phyloP scores from a whole-genome alignment of 179 eudicot species.

The Gypsophila paniculata region DNA sequence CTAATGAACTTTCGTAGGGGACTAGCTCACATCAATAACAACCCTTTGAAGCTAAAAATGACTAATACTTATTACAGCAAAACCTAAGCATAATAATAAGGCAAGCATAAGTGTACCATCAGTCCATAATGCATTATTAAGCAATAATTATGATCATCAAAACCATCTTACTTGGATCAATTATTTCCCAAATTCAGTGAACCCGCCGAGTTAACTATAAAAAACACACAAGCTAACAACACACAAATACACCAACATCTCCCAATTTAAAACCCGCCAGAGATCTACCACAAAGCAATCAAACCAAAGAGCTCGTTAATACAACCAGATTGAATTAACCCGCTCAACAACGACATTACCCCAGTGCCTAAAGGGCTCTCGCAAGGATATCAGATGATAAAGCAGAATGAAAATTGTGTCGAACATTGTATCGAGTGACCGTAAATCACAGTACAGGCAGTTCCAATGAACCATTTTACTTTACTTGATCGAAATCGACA shows the following conservation, averaged over 20 bases:
- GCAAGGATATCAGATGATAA: too few relatives aligned
- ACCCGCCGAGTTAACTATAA: background rate
- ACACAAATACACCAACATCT: background rate
- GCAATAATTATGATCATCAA: background rate
- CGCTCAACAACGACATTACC: too few relatives aligned
- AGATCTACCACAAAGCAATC: background rate
- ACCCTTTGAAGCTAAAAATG: background rate
- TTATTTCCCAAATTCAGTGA: background rate
- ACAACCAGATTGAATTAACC: background rate
- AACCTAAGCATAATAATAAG: background rate
- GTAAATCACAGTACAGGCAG: too few relatives aligned
- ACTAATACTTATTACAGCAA: background rate
- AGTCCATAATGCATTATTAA: background rate
- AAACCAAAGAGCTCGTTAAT: background rate
- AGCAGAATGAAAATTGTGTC: too few relatives aligned
- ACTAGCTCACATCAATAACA: background rate
- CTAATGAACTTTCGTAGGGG: background rate
- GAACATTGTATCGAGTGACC: too few relatives aligned
- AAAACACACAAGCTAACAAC: background rate
- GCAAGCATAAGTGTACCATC: background rate
- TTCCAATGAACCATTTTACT: too few relatives aligned
- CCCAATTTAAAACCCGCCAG: background rate
- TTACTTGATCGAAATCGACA: too few relatives aligned
- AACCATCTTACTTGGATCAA: slow-evolving; percentile 4
- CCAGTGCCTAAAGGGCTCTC: too few relatives aligned